phyloP scores from a whole-genome alignment of 768 basidiomycete genomes.

The Phanerochaete sordida region DNA sequence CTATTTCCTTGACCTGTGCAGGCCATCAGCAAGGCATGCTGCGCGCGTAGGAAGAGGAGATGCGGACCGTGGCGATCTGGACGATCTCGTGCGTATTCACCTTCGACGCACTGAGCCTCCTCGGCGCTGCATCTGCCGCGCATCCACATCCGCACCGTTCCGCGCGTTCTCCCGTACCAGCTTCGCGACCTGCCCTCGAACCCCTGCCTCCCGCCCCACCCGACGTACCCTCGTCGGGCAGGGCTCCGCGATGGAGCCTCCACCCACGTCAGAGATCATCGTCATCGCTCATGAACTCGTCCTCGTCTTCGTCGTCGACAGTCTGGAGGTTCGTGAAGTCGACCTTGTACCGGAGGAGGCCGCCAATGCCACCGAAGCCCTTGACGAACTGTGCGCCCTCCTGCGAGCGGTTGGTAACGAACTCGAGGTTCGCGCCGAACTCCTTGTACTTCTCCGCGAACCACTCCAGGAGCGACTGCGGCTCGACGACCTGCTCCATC shows the following conservation, averaged over 20 bases:
- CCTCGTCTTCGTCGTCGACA: constrained; percentile 77
- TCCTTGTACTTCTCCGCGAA: constrained; percentile 98
- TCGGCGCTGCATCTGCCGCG: not conserved
- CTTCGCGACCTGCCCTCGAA: not conserved
- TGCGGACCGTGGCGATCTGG: not conserved
- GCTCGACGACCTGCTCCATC: constrained; percentile 88
- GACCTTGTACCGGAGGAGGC: constrained; percentile 94
- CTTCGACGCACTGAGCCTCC: not conserved
- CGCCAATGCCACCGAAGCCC: constrained; percentile 98
- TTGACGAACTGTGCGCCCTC: constrained; percentile 98
- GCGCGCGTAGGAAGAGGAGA: not conserved
- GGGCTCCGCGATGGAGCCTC: constrained; percentile 80
- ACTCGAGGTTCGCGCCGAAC: constrained; percentile 93
- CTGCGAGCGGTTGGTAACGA: constrained; percentile 94
- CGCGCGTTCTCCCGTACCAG: not conserved
- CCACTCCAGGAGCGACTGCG: constrained; percentile 93
- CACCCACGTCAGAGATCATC: constrained; percentile 82
- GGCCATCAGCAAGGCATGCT: not conserved
- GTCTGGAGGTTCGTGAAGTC: constrained; percentile 82
- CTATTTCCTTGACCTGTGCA: not conserved
- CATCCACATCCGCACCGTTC: not conserved
- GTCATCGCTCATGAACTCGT: constrained; percentile 79
- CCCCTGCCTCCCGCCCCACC: constrained; percentile 50
- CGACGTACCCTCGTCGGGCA: constrained; percentile 59
- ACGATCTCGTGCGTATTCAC: not conserved